Percentiles rank a stretch among this genome's conserved stretches.
phyloP scores from a whole-genome alignment of 1,284 basidiomycete genomes.

The Marasmius tenuissimus region DNA sequence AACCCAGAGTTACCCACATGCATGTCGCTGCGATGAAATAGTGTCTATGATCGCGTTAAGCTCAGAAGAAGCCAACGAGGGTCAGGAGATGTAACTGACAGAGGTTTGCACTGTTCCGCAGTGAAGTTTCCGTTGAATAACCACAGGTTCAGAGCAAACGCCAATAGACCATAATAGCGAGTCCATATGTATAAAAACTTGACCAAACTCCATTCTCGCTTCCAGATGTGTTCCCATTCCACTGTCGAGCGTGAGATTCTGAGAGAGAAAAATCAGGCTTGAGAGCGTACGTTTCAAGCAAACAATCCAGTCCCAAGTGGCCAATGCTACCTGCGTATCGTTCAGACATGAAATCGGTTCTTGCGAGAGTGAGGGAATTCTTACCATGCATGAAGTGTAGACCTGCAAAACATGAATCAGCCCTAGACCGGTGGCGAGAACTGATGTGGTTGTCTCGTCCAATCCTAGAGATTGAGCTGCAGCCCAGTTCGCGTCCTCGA shows the following conservation, averaged over 20 bases:
- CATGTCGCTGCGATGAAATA: not conserved
- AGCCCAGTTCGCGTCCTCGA: not conserved
- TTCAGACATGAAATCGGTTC: not conserved
- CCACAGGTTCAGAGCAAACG: constrained; percentile 1
- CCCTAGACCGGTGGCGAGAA: not conserved
- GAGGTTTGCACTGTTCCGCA: not conserved
- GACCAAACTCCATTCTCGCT: not conserved
- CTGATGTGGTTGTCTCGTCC: not conserved
- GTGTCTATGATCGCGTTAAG: not conserved
- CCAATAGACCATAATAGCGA: constrained; percentile 1
- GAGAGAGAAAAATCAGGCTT: not conserved
- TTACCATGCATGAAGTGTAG: constrained; percentile 6
- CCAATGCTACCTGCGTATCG: not conserved
- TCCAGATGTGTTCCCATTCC: constrained; percentile 1
- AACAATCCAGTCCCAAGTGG: not conserved
- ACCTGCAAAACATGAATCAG: constrained; percentile 6
- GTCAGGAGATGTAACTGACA: not conserved
- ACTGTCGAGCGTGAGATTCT: not conserved
- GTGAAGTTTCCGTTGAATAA: not conserved
- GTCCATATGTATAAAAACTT: not conserved
- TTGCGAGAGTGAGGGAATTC: not conserved
- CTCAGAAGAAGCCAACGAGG: too few relatives aligned
- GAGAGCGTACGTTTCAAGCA: not conserved
- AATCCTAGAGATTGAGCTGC: constrained; percentile 2
- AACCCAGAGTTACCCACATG: constrained; percentile 1